Evolutionary conservation across 371 early-diverging fungal genomes (phyloP).

Genomic region (Mucor piriformis): DNA sequence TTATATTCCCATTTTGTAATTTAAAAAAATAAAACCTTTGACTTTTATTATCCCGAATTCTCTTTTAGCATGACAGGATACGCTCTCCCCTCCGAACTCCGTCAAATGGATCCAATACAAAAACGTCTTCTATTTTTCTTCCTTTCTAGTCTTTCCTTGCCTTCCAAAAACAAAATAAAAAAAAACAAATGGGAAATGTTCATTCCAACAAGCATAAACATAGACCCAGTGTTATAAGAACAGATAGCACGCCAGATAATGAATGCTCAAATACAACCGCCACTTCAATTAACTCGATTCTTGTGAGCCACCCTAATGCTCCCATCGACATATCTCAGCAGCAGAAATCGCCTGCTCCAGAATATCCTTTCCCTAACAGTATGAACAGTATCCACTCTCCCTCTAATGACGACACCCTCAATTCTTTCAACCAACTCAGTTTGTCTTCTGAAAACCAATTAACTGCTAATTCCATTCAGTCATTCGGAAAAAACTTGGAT

Average conservation of each 20-base stretch:
- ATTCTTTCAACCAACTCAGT: conserved; percentile 5
- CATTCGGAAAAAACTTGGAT: conserved; percentile 41
- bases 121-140: not conserved
- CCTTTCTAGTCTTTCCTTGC: not conserved
- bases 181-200: conserved; percentile 27
- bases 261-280: conserved; percentile 42
- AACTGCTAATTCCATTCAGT: conserved; percentile 36
- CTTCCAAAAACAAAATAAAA: not conserved
- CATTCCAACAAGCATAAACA: conserved; percentile 43
- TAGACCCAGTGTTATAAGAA: conserved; percentile 41
- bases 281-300: conserved; percentile 45
- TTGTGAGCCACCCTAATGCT: conserved; percentile 28
- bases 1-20: conserved; percentile 78
- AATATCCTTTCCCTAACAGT: conserved; percentile 8
- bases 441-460: conserved; percentile 3
- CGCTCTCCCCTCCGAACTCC: not conserved
- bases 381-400: not conserved
- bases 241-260: conserved; percentile 36
- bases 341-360: not conserved
- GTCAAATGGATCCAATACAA: not conserved
- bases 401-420: conserved; percentile 1
- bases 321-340: conserved; percentile 3
- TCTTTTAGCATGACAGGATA: not conserved
- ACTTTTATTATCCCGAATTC: not conserved
- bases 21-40: not conserved